These are phyloP conservation scores for Gossypium herbaceum DNA, from an alignment of 345 rosid genomes.

Conservation along the genomic window DNA sequence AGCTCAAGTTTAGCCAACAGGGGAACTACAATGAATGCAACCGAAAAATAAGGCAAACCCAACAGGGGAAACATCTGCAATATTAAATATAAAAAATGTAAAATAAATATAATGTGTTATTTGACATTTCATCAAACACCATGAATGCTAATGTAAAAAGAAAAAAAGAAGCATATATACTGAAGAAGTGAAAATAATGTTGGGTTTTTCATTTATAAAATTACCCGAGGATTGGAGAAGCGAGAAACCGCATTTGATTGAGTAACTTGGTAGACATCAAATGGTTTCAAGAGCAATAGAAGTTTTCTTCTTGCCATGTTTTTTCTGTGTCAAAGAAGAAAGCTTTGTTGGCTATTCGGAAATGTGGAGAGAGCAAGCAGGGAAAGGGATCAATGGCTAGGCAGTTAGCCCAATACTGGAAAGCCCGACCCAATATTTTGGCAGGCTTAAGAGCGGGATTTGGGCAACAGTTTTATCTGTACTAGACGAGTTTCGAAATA, in stretches of 20 bases:
- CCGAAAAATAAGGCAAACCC: background rate
- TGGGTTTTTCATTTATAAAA: background rate
- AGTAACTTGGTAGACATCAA: slow-evolving; percentile 47
- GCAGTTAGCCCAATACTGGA: background rate
- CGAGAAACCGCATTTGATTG: slow-evolving; percentile 33
- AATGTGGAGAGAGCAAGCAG: background rate
- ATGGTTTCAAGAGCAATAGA: slow-evolving; percentile 71
- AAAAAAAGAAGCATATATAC: background rate
- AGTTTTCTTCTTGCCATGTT: slow-evolving; percentile 67
- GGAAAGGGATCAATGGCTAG: background rate
- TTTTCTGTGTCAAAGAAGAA: background rate
- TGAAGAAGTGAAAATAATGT: background rate
- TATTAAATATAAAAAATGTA: background rate
- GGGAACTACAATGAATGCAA: background rate
- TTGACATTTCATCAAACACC: slow-evolving; percentile 41
- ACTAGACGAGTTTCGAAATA: no score
- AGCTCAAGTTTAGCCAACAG: background rate
- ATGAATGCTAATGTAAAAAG: slow-evolving; percentile 3
- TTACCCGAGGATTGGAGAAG: slow-evolving; percentile 50
- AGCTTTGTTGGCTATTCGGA: background rate
- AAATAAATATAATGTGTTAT: background rate
- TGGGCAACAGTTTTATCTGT: background rate
- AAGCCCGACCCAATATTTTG: background rate
- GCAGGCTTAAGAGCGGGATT: background rate
- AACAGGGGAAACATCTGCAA: background rate